Base-by-base conservation (phyloP, 169 alveolate species). In the Sarcocystis neurona region DNA sequence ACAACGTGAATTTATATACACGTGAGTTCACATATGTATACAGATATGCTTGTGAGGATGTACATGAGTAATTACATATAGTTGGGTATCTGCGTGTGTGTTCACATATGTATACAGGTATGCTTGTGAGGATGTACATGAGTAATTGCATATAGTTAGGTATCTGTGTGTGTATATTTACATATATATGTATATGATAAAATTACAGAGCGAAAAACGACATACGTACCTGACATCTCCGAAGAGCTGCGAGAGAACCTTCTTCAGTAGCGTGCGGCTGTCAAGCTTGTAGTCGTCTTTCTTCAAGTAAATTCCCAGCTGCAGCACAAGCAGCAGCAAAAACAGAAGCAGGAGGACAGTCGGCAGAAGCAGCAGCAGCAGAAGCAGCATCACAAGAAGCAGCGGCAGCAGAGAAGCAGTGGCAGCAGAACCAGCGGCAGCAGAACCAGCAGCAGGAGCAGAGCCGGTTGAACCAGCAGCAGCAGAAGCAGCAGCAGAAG, bases 221-320 rank as follows among this genome's bases (percentile, higher is more conserved):
- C n/a, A 63, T 18, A 20, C 39, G 12, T 15, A 87, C 89, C 92
- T 89, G 43, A 94, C 77, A 18, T 92, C 94, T 23, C 97, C 98
- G 90, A 95, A 97, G 70, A 94, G 91, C 78, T 79, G 92, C 18
- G 95, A 84, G 53, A 93, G 90, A 4, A 96, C 97, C 78, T 94
- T 82, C 87, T 94, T 95, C 37, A 96, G 90, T 32, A 96, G 92
- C 58, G 97, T 96, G 41, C 96, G 94, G 27, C 96, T 96, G 47
- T 90, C 98, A 47, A 95, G 90, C 63, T 90, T 90, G 82, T 88
- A 97, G 82, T 95, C 97, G 63, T 95, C 94, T 78, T 96, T 93
- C 85, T 94, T 94, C 44, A 97, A 85, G 60, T 90, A 94, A 15
- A 97, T 90, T n/a, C 97, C 96, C 48, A 96, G 78, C 92, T 92